Base-by-base conservation (phyloP, 208 protist genomes). In the Leishmania amazonensis region DNA sequence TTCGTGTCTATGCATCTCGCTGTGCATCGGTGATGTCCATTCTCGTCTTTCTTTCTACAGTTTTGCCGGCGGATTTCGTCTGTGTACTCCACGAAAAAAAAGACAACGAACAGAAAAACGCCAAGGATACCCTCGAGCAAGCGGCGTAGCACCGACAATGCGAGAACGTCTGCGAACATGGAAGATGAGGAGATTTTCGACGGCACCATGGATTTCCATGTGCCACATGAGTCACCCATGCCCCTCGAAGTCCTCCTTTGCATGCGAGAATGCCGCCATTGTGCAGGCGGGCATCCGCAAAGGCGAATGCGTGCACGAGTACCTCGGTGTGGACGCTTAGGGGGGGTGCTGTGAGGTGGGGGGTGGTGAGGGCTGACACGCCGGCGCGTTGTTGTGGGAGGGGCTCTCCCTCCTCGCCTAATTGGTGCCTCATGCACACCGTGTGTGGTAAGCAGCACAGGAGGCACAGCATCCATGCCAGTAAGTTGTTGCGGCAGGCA, bases 11-110 rank as follows among this genome's bases (percentile, higher is more conserved):
- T 49, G 15, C 67, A 47, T 47, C 67, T 49, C 24, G 31, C 19
- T 24, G 19, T 72, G 38, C 24, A 5, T 42, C 49, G 13, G 15
- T 2, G 28, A n/a, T 24, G 2, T 6, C 75, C 28, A 15, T 47
- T 53, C 38, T 64, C 28, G 51, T 70, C 35, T 79, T 70, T 76
- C 0, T 76, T 76, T 76, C 17, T 11, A 28, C 67, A 72, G 67
- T 72, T 24, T 24, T 8, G 67, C 67, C 17, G 38, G 58, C 28
- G 58, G 58, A 2, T 3, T 57, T 57, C 6, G 53, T 17, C 53
- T 57, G 57, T 31, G 57, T 0, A 62, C 17, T 21, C 51, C 51
- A 13, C 28, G 4, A 8, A 62, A n/a, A 15, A 58, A 58, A 28
- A 24, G 19, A 58, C 11, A 49, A 49, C 9, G 45, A 49, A 49